Evolutionary conservation across 345 rosid genomes (phyloP), one percentile per base, ranked within the genome.

Genomic region (Populus simonii): DNA sequence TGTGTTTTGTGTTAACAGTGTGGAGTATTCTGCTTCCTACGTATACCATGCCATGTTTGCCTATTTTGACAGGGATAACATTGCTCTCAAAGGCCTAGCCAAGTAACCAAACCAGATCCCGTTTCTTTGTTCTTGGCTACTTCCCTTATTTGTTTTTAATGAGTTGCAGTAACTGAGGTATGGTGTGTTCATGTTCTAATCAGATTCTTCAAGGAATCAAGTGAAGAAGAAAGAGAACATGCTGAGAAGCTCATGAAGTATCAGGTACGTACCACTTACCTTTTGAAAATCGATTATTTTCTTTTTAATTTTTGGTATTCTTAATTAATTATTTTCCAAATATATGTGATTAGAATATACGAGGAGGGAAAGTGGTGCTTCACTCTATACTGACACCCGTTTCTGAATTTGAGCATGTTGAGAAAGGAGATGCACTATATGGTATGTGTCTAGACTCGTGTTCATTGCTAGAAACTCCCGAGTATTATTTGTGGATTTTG

Each of bases 391-490:
- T 89, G 47, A 70, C 70, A 51, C 94, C 93, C 13, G 69, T 78
- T 70, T 90, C 93, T 1, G 96, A 93, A 29, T 92, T 88, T 74
- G 91, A 92, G 77, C 97, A 96, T 70, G 89, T 75, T 20, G 95
- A 96, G 76, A 96, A 92, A 83, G 98, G 98, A 62, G 96, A 93
- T 87, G 95, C 98, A 13, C 77, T 92, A 16, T 85, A 93, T 84
- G 97, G 98, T 96, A 80, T 66, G 57, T 53, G 7, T 53, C 3
- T 18, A 53, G 9, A 41, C 15, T 53, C 59, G 4, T 53, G 18
- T 53, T 53, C 10, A 0, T 18, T 7, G 8, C 9, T 53, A 53
- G 59, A 53, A 53, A 53, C 22, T 53, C 8, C 59, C 3, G 0
- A 7, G 10, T 18, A 6, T 53, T 53, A 18, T 53, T 18, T 53